Percentiles rank a stretch among this genome's conserved stretches.
Conservation (phyloP, 1,284 basidiomycete genomes). For the Salmacisia buchloeana region DNA sequence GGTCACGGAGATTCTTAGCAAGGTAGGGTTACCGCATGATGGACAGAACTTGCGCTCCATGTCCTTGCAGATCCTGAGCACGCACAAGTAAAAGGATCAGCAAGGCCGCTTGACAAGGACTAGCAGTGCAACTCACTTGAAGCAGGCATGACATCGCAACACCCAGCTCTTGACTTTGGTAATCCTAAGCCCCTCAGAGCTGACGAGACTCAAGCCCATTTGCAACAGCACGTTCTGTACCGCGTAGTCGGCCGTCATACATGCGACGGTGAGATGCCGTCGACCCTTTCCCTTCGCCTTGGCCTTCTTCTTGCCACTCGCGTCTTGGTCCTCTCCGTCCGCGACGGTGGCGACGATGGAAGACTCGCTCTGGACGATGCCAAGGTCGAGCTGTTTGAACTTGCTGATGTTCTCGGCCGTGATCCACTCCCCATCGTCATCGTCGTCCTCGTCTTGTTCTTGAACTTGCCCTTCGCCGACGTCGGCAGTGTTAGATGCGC, state of each 20-base stretch:
- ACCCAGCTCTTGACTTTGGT: conserved; percentile 92
- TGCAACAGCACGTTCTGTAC: conserved; percentile 97
- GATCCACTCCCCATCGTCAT: conserved; percentile 71
- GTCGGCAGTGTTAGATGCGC: conserved; percentile 45
- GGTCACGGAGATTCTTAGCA: conserved; percentile 78
- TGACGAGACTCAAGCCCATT: conserved; percentile 87
- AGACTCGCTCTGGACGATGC: conserved; percentile 52
- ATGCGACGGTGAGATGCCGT: conserved; percentile 35
- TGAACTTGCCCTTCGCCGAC: conserved; percentile 12
- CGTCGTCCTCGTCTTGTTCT: conserved; percentile 9
- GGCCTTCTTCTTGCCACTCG: conserved; percentile 56
- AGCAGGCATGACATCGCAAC: conserved; percentile 93
- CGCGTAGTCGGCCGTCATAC: conserved; percentile 92
- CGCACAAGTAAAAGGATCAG: background rate
- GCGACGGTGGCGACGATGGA: conserved; percentile 14
- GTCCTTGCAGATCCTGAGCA: conserved; percentile 95
- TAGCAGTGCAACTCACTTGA: conserved; percentile 70
- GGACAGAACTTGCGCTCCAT: conserved; percentile 93
- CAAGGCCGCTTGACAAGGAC: background rate
- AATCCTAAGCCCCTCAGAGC: conserved; percentile 83
- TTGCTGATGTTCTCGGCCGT: conserved; percentile 79
- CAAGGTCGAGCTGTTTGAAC: conserved; percentile 82
- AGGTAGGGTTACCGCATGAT: conserved; percentile 86
- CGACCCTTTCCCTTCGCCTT: conserved; percentile 13
- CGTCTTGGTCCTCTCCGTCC: conserved; percentile 52